Evolutionary conservation across 192 early-diverging fungal species (phyloP).

Genomic region (Podochytrium sp.): DNA sequence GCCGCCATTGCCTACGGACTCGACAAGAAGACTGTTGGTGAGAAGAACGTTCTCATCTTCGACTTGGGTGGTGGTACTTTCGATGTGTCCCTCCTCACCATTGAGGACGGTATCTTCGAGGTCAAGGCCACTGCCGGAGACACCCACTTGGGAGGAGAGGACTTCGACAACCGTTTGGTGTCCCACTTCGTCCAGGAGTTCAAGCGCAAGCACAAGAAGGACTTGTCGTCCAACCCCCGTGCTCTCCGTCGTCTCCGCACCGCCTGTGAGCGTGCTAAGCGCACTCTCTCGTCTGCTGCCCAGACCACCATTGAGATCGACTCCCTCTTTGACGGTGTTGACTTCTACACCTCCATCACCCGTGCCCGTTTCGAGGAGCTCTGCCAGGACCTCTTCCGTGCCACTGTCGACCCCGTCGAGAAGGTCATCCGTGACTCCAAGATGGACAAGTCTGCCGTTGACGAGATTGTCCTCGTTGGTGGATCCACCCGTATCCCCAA

Average conservation of each 20-base stretch:
- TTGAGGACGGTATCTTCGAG: slow-evolving; percentile 98
- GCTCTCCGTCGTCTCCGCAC: slow-evolving; percentile 96
- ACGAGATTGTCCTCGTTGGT: slow-evolving; percentile 97
- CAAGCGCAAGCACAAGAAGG: slow-evolving; percentile 99
- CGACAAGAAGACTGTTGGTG: slow-evolving; percentile 90
- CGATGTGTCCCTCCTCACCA: slow-evolving; percentile 96
- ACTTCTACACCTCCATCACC: slow-evolving; percentile 98
- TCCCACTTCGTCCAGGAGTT: slow-evolving; percentile 94
- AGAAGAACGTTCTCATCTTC: slow-evolving; percentile 95
- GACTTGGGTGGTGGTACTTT: slow-evolving; percentile 98
- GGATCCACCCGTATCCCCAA: slow-evolving; percentile 99
- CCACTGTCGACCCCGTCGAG: slow-evolving; percentile 94
- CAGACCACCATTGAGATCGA: slow-evolving; percentile 96
- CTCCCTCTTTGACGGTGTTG: slow-evolving; percentile 95
- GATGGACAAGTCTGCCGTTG: slow-evolving; percentile 86
- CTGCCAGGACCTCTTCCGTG: slow-evolving; percentile 94
- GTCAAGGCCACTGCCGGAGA: slow-evolving; percentile 99
- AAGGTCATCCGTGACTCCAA: slow-evolving; percentile 96
- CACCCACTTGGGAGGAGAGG: slow-evolving; percentile 98
- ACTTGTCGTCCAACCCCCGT: slow-evolving; percentile 86
- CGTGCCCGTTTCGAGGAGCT: slow-evolving; percentile 99
- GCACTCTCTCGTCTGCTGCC: slow-evolving; percentile 90
- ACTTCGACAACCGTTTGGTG: slow-evolving; percentile 99
- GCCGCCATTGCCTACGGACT: slow-evolving; percentile 99
- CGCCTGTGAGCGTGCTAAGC: slow-evolving; percentile 97